These are phyloP conservation scores for Glycine soja DNA, from an alignment of 306 rosid genomes.

Conservation along the genomic window DNA sequence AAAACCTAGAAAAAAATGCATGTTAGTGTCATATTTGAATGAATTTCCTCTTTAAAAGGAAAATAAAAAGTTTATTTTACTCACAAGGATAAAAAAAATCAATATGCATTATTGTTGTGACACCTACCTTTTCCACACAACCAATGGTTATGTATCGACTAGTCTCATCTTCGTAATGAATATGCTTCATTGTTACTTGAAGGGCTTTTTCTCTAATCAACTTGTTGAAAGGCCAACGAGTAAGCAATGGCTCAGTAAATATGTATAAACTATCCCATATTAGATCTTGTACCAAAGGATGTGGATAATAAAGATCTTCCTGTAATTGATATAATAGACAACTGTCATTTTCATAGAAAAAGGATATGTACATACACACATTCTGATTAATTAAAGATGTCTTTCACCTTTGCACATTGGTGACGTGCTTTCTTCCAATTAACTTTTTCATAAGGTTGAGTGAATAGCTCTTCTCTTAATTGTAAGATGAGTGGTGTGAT, in stretches of 20 bases:
- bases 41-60: background rate
- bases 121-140: constrained; percentile 64
- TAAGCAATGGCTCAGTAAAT: constrained; percentile 65
- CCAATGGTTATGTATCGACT: constrained; percentile 73
- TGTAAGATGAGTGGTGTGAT: constrained; percentile 76
- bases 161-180: constrained; percentile 79
- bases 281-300: constrained; percentile 67
- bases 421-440: constrained; percentile 77
- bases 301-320: constrained; percentile 75
- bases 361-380: background rate
- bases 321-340: constrained; percentile 26
- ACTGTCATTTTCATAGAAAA: background rate
- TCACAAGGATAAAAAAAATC: background rate
- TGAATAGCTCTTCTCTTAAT: constrained; percentile 63
- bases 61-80: background rate
- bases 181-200: constrained; percentile 72
- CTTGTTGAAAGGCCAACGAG: constrained; percentile 78
- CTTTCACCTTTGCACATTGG: constrained; percentile 61
- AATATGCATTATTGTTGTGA: background rate
- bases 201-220: constrained; percentile 66
- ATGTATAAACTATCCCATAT: constrained; percentile 76
- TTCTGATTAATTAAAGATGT: background rate
- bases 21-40: constrained; percentile 15
- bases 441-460: constrained; percentile 59
- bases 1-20: constrained; percentile 50